Evolutionary conservation across 805 yeast genomes (phyloP), one percentile per base, ranked within the genome.

Genomic region (Saturnispora gosingensis): DNA sequence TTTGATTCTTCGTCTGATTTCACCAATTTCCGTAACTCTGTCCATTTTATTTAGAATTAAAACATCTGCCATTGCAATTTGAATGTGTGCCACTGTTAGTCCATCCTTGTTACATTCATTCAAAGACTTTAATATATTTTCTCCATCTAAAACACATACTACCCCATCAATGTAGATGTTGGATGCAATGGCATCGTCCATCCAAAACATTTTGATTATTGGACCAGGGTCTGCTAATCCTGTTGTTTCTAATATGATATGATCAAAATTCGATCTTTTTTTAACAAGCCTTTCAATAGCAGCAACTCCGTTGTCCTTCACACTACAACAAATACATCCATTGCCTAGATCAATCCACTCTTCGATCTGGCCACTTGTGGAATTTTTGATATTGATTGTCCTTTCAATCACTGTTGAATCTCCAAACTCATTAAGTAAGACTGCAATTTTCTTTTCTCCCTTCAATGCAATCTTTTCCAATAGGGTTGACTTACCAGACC

Each of bases 201-300:
- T 74, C 99, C 99, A 93, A 67, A 93, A 93, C 97, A 91, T 91
- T 56, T 82, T 80, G 4, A 97, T 97, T 27, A 93, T 88, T 0
- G 98, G 98, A 0, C 90, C 97, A 0, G 99, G 99, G 63, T 93
- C 98, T 0, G 99, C 99, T 15, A 93, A 76, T 0, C 99, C 99
- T 0, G 96, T 88, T 0, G 99, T 93, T 63, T 93, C 99, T 49
- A 93, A 70, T 24, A 93, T 65, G n/a, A 93, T 89, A 62, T 91
- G 85, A 67, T 93, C 99, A 48, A 91, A 89, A 1, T 63, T 68
- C 48, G 76, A 76, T 32, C 80, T 83, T 49, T 82, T 76, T 30
- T 81, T 83, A 54, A 91, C 82, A 58, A 93, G 76, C 52, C 87
- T 79, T 65, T 93, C 99, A 50, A 93, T 89, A 0, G 99, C 99